Conservation (phyloP, 495 filamentous ascomycete species). For the Podospora pseudoanserina region DNA sequence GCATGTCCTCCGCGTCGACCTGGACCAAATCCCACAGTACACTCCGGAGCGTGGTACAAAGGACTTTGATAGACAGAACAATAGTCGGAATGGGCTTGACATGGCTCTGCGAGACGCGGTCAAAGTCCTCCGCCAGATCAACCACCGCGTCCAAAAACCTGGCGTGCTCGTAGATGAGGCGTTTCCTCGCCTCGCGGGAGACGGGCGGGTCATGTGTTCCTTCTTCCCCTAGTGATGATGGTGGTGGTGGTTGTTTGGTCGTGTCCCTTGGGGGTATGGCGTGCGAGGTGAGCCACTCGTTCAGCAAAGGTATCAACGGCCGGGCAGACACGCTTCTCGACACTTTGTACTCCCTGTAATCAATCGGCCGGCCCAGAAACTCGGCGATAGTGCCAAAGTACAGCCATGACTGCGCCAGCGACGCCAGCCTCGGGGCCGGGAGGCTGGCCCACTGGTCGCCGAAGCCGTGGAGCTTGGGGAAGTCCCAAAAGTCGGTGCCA, state of each 20-base stretch:
- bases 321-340: conserved; percentile 19
- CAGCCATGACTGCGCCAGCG: conserved; percentile 28
- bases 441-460: conserved; percentile 28
- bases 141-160: conserved; percentile 23
- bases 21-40: conserved; percentile 21
- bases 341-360: conserved; percentile 22
- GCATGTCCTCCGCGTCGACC: conserved; percentile 12
- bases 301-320: conserved; percentile 18
- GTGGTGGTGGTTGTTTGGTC: background rate
- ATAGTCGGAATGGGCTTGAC: conserved; percentile 25
- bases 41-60: conserved; percentile 21
- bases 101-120: conserved; percentile 25
- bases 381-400: conserved; percentile 29
- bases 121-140: conserved; percentile 25
- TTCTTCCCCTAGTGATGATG: background rate
- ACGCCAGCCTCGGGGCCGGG: conserved; percentile 22
- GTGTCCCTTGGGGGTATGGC: background rate
- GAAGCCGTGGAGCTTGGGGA: conserved; percentile 26
- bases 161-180: conserved; percentile 19
- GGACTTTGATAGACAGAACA: conserved; percentile 26
- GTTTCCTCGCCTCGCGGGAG: conserved; percentile 7
- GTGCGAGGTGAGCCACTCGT: conserved; percentile 20
- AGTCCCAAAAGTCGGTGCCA: conserved; percentile 28
- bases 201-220: background rate
- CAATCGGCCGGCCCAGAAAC: conserved; percentile 25